Conservation (phyloP, 352 stramenopile genomes). For the Phytophthora pseudosyringae region DNA sequence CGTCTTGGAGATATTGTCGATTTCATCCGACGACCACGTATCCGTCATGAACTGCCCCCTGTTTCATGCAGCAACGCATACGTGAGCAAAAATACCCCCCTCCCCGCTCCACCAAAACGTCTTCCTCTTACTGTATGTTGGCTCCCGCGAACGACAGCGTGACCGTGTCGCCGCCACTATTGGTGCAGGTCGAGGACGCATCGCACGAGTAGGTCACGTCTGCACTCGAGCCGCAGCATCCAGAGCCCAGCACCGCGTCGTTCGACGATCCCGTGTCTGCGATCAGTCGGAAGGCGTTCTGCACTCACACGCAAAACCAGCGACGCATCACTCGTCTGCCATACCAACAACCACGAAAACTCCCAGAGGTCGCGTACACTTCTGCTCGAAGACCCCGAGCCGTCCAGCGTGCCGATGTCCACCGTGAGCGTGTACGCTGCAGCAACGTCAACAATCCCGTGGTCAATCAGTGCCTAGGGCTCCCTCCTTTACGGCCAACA, state of each 20-base stretch:
- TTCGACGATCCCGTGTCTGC: constrained; percentile 88
- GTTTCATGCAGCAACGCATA: neutral
- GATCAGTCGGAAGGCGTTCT: constrained; percentile 83
- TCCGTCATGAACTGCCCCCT: constrained; percentile 79
- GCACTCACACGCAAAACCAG: neutral
- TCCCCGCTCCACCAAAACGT: neutral
- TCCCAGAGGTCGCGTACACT: constrained; percentile 24
- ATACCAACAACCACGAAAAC: neutral
- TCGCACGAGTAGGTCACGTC: constrained; percentile 69
- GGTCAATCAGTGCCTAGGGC: neutral
- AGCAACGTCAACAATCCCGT: neutral
- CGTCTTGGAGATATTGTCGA: constrained; percentile 61
- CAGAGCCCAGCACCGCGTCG: constrained; percentile 64
- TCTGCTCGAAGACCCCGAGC: constrained; percentile 26
- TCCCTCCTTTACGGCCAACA: constrained; percentile 19
- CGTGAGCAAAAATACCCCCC: constrained; percentile 10
- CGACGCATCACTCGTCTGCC: neutral
- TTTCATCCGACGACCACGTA: constrained; percentile 62
- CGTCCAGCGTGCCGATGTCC: constrained; percentile 37
- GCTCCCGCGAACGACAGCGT: constrained; percentile 67
- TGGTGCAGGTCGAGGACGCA: constrained; percentile 66
- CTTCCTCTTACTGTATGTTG: constrained; percentile 58
- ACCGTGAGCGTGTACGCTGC: constrained; percentile 51
- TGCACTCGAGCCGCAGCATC: constrained; percentile 60
- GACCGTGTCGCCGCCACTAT: constrained; percentile 30